Conservation (phyloP, 305 asterid genomes). For the Fraxinus greggii region DNA sequence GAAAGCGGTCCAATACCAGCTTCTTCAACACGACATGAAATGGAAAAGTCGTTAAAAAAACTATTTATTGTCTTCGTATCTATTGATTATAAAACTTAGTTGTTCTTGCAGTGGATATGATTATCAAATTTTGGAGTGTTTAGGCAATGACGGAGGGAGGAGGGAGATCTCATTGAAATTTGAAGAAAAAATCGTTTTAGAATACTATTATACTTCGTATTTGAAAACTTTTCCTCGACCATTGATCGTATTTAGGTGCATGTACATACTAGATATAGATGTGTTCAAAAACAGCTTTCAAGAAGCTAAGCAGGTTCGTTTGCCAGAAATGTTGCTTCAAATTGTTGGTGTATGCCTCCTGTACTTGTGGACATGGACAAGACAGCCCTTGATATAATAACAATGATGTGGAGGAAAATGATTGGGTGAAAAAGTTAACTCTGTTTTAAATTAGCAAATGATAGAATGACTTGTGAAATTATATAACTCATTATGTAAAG, state of each 20-base stretch:
- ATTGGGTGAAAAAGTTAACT: too few relatives aligned
- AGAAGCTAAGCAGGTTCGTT: slow-evolving; percentile 36
- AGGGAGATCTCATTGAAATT: neutral
- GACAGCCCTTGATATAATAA: slow-evolving; percentile 22
- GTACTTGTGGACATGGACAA: slow-evolving; percentile 22
- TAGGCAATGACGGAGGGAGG: too few relatives aligned
- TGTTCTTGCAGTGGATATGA: neutral
- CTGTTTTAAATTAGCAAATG: too few relatives aligned
- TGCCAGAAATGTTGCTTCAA: slow-evolving; percentile 40
- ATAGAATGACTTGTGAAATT: too few relatives aligned
- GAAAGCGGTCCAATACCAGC: too few relatives aligned
- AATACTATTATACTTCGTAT: neutral
- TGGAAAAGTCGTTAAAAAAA: neutral
- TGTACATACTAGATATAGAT: slow-evolving; percentile 16
- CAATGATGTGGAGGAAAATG: too few relatives aligned
- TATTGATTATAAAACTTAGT: neutral
- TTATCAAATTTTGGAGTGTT: slow-evolving; percentile 4
- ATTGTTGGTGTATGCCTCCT: slow-evolving; percentile 33
- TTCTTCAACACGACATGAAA: too few relatives aligned
- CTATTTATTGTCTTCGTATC: neutral
- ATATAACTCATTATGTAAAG: too few relatives aligned
- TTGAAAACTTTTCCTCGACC: neutral
- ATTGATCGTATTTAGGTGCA: slow-evolving; percentile 23
- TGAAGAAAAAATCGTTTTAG: neutral
- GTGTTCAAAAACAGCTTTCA: slow-evolving; percentile 27